phyloP scores from a whole-genome alignment of 2,329 filamentous ascomycete species.

The Trichoderma oligosporum region DNA sequence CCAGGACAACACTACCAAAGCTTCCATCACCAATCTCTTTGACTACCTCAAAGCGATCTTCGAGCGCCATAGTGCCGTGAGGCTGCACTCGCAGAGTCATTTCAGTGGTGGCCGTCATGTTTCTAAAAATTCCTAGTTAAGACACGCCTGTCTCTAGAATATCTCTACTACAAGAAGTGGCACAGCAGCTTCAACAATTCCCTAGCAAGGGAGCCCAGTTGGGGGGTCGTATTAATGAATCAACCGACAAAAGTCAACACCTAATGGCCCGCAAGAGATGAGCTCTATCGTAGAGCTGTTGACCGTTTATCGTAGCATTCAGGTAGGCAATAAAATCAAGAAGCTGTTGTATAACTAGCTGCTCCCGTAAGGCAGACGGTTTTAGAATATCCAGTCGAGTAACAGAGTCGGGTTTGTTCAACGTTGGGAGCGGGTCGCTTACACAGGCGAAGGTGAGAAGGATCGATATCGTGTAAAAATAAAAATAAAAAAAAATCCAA shows the following conservation, averaged over 20 bases:
- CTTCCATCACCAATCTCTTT: conserved; percentile 99
- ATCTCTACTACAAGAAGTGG: not conserved
- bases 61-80: conserved; percentile 62
- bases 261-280: conserved; percentile 25
- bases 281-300: conserved; percentile 38
- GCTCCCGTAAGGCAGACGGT: not conserved
- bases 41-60: conserved; percentile 93
- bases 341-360: not conserved
- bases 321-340: conserved; percentile 23
- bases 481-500: conserved; percentile 17
- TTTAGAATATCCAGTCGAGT: not conserved
- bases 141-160: conserved; percentile 4
- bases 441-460: conserved; percentile 17
- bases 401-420: not conserved
- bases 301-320: conserved; percentile 36
- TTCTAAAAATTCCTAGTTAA: conserved; percentile 30
- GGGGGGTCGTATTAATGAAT: conserved; percentile 14
- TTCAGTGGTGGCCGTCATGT: conserved; percentile 75
- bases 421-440: conserved; percentile 2
- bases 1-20: conserved; percentile 92
- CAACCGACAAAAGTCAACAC: conserved; percentile 25
- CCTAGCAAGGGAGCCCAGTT: not conserved
- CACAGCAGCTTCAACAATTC: conserved; percentile 3
- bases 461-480: conserved; percentile 12
- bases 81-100: conserved; percentile 64